Base-by-base conservation (phyloP, 495 filamentous ascomycete species). In the Xylaria cubensis region DNA sequence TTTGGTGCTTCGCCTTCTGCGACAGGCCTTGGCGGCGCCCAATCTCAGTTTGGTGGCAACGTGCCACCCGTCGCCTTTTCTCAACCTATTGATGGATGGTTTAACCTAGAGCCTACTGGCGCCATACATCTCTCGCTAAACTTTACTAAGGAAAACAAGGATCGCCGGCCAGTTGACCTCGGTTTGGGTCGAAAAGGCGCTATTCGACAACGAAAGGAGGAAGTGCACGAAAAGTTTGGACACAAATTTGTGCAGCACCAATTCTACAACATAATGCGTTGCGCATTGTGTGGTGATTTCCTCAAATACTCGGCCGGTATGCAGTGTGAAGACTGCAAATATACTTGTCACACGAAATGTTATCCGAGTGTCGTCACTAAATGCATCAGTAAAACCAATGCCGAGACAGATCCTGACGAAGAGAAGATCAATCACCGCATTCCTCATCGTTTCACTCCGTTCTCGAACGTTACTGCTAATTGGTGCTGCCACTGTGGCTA, bases 231-330 rank as follows among this genome's bases (percentile, higher is more conserved):
- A 82, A 95, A 97, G 87, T 97, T 97, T 79, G 96, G 96, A 41
- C 96, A 99, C 90, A 98, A 98, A 84, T 99, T 99, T 75, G 90
- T 98, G 61, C 90, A 92, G 74, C 94, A 97, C 82, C 95, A 97
- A 80, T 99, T 98, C 84, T 99, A 98, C 90, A 98, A 98, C 85
- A 97, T 99, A 80, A 99, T 99, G 96, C 96, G 97, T 75, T 99
- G 96, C 84, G 97, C 96, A 42, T 90, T 98, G 26, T 99, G 96
- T 82, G 97, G 95, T 68, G 97, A 98, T 70, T 97, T 98, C 77
- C 90, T 99, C 83, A 98, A 98, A 79, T 98, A 98, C 82, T 95
- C 95, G 41, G 92, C 96, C 19, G 97, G 96, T 58, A 98, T 98
- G 95, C 96, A 99, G 84, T 99, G 96, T 80, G 92, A 95, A 71